Conservation (phyloP, 2,329 filamentous ascomycete genomes). For the Volutella citrinella region DNA sequence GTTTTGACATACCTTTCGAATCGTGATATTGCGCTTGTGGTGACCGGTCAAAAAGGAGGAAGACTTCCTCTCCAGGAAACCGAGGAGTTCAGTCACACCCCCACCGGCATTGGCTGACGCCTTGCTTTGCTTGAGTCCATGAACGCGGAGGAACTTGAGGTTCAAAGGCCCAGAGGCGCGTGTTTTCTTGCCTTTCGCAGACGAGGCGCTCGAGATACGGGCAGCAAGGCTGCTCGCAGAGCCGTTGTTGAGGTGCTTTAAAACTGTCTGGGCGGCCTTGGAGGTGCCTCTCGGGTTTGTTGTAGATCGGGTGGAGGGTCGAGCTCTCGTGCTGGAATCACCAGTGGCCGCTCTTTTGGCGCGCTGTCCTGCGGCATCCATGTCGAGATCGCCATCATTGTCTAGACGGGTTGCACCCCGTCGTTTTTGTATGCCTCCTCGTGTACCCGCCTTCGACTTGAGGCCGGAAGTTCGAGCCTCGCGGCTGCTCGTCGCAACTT, state of each 20-base stretch:
- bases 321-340: constrained; percentile 27
- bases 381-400: constrained; percentile 58
- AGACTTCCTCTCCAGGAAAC: constrained; percentile 71
- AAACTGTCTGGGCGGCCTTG: constrained; percentile 41
- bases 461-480: constrained; percentile 28
- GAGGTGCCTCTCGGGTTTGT: constrained; percentile 28
- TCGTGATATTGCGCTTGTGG: constrained; percentile 53
- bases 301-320: constrained; percentile 26
- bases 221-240: constrained; percentile 31
- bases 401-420: constrained; percentile 42
- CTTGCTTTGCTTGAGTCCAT: constrained; percentile 67
- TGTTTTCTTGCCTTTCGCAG: constrained; percentile 21
- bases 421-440: constrained; percentile 52
- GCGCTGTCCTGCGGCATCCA: constrained; percentile 43
- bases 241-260: constrained; percentile 39
- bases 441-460: constrained; percentile 31
- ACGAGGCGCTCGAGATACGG: constrained; percentile 30
- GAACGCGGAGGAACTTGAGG: constrained; percentile 45
- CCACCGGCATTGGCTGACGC: constrained; percentile 64
- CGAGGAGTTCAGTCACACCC: constrained; percentile 61
- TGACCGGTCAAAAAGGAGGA: constrained; percentile 46
- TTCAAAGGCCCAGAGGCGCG: constrained; percentile 19
- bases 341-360: constrained; percentile 28
- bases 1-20: constrained; percentile 73
- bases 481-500: constrained; percentile 25